These are phyloP conservation scores for Boletus huronensis DNA, from an alignment of 768 basidiomycete genomes.

Conservation along the genomic window DNA sequence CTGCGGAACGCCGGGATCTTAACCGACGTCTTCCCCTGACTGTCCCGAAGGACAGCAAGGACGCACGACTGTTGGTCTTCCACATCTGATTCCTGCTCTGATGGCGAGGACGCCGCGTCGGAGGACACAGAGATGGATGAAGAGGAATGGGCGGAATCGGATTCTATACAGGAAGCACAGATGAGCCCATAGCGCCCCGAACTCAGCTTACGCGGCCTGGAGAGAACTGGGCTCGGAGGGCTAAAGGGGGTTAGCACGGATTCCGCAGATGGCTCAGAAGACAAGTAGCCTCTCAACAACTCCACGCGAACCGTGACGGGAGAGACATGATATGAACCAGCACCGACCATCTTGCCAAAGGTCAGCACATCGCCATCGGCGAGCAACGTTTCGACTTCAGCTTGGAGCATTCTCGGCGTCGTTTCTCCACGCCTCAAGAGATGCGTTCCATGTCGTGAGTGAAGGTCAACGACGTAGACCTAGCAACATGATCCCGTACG, in stretches of 20 bases:
- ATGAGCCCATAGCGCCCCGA: constrained; percentile 67
- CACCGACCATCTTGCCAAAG: constrained; percentile 74
- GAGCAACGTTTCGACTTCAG: constrained; percentile 56
- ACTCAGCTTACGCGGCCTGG: constrained; percentile 30
- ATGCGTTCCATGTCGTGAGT: constrained; percentile 77
- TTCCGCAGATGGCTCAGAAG: constrained; percentile 20
- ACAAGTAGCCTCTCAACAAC: constrained; percentile 34
- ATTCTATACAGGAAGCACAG: constrained; percentile 28
- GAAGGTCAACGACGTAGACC: constrained; percentile 68
- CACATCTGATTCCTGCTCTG: constrained; percentile 48
- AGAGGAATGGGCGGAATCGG: constrained; percentile 27
- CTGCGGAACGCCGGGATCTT: constrained; percentile 33
- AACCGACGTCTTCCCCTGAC: constrained; percentile 13
- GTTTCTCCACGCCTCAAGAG: constrained; percentile 52
- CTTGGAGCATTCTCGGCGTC: constrained; percentile 44
- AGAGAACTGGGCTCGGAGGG: constrained; percentile 29
- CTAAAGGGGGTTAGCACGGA: constrained; percentile 12
- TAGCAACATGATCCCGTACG: constrained; percentile 23
- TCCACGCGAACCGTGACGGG: constrained; percentile 63
- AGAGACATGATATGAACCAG: constrained; percentile 54
- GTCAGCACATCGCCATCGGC: constrained; percentile 68
- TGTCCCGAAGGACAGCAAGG: constrained; percentile 14
- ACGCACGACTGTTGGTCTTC: constrained; percentile 42
- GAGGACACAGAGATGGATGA: constrained; percentile 44
- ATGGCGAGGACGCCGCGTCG: constrained; percentile 28